phyloP scores from a whole-genome alignment of 2,329 filamentous ascomycete species.

The Sporothrix curviconia region DNA sequence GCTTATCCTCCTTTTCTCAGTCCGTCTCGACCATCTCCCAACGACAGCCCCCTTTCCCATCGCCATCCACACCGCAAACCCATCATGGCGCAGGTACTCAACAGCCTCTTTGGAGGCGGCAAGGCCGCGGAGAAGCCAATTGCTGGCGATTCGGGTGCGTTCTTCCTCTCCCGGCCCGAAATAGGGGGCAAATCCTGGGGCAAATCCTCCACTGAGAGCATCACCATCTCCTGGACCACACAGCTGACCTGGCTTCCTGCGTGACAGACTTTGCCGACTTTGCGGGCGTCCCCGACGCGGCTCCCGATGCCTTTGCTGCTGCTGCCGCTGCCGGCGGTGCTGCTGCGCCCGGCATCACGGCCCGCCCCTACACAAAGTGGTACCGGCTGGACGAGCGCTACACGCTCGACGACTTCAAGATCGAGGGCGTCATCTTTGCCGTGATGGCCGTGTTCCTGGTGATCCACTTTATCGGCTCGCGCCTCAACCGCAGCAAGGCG shows the following conservation, averaged over 20 bases:
- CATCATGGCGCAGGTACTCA: slow-evolving; percentile 53
- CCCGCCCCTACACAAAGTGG: slow-evolving; percentile 80
- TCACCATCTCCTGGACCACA: no score
- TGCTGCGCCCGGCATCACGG: slow-evolving; percentile 40
- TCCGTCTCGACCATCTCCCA: not conserved
- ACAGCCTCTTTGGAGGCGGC: slow-evolving; percentile 62
- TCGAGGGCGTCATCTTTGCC: slow-evolving; percentile 75
- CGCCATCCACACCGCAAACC: slow-evolving; percentile 13
- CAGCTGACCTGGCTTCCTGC: not conserved
- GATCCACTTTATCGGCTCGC: slow-evolving; percentile 75
- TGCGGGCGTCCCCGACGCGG: slow-evolving; percentile 64
- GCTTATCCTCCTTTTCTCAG: not conserved
- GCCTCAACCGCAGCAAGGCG: slow-evolving; percentile 72
- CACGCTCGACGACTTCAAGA: slow-evolving; percentile 73
- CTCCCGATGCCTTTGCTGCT: slow-evolving; percentile 43
- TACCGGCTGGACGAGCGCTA: slow-evolving; percentile 94
- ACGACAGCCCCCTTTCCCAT: not conserved
- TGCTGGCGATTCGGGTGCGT: slow-evolving; percentile 58
- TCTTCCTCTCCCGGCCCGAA: no score
- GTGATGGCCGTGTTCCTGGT: slow-evolving; percentile 68
- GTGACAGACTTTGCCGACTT: slow-evolving; percentile 92
- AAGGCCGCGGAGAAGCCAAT: slow-evolving; percentile 50
- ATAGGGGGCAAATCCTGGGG: no score
- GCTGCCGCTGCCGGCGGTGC: slow-evolving; percentile 33
- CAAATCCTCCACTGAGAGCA: no score